Evolutionary conservation across 2,329 filamentous ascomycete species (phyloP).

Genomic region (Dactylella cylindrospora): DNA sequence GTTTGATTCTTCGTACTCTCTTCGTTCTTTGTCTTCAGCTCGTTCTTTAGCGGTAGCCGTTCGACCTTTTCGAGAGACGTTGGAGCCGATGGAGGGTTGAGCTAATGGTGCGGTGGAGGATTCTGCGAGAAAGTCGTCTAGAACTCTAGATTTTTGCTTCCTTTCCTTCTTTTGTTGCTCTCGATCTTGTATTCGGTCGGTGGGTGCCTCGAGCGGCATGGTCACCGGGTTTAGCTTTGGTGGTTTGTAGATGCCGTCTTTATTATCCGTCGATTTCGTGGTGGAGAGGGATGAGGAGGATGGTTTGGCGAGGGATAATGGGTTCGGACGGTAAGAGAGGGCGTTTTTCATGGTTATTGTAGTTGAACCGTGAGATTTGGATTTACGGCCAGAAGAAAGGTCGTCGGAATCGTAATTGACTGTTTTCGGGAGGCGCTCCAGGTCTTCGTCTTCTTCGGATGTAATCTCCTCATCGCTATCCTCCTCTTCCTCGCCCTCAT

Average conservation of each 20-base stretch:
- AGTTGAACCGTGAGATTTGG: slow-evolving; percentile 53
- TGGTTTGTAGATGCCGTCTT: slow-evolving; percentile 78
- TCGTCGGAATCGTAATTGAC: slow-evolving; percentile 46
- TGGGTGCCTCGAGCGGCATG: slow-evolving; percentile 65
- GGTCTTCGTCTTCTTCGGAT: slow-evolving; percentile 28
- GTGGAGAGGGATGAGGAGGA: slow-evolving; percentile 29
- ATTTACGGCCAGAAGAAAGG: slow-evolving; percentile 16
- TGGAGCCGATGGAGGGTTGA: slow-evolving; percentile 83
- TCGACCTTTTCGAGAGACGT: slow-evolving; percentile 61
- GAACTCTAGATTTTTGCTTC: slow-evolving; percentile 72
- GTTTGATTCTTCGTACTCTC: slow-evolving; percentile 88
- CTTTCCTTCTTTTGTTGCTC: slow-evolving; percentile 61
- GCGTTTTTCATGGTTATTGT: slow-evolving; percentile 58
- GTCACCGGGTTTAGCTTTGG: slow-evolving; percentile 83
- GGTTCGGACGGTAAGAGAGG: slow-evolving; percentile 65
- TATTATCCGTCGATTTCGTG: slow-evolving; percentile 33
- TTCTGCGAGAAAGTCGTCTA: slow-evolving; percentile 92
- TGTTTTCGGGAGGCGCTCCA: slow-evolving; percentile 15
- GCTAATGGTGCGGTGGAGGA: slow-evolving; percentile 78
- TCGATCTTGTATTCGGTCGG: slow-evolving; percentile 51
- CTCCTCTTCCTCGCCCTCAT: slow-evolving; percentile 14
- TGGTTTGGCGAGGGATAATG: slow-evolving; percentile 54
- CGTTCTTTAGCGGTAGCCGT: slow-evolving; percentile 66
- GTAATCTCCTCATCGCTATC: slow-evolving; percentile 40
- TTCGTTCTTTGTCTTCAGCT: slow-evolving; percentile 73